These are phyloP conservation scores for Dactylella cylindrospora DNA, from an alignment of 2,329 filamentous ascomycete species.

Conservation along the genomic window DNA sequence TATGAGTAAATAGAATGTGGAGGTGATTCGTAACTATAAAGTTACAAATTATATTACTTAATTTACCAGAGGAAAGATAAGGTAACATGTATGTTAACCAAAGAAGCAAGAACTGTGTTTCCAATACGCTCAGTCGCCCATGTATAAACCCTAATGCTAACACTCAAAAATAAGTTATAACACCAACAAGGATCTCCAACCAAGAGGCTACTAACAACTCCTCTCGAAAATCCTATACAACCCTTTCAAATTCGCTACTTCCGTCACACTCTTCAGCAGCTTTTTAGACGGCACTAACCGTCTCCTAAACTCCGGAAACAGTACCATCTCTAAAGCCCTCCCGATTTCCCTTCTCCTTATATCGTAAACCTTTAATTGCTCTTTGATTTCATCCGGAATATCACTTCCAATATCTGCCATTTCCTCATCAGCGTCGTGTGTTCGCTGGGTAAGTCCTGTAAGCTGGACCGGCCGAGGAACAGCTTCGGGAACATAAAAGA, in stretches of 20 bases:
- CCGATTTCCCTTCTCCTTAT: conserved; percentile 68
- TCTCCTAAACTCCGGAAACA: conserved; percentile 86
- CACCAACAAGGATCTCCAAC: background rate
- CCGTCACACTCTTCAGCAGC: conserved; percentile 74
- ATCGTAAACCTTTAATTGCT: conserved; percentile 52
- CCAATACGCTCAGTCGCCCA: too few species aligned
- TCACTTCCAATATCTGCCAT: conserved; percentile 48
- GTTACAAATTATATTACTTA: too few species aligned
- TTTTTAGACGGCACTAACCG: conserved; percentile 78
- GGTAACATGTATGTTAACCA: too few species aligned
- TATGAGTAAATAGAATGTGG: too few species aligned
- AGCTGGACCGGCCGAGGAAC: conserved; percentile 61
- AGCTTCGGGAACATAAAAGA: conserved; percentile 86
- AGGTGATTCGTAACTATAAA: too few species aligned
- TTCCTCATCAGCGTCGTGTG: conserved; percentile 47
- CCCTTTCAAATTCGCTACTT: conserved; percentile 88
- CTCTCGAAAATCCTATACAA: conserved; percentile 93
- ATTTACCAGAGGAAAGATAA: too few species aligned
- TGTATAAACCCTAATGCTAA: too few species aligned
- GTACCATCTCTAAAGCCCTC: conserved; percentile 74
- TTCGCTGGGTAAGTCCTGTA: conserved; percentile 25
- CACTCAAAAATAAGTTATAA: too few species aligned
- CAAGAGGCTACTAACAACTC: conserved; percentile 61
- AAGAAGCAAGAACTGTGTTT: too few species aligned
- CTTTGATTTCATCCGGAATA: conserved; percentile 57